Percentiles rank a stretch among this genome's conserved stretches.
phyloP scores from a whole-genome alignment of 768 basidiomycete species.

The Exidia glandulosa region DNA sequence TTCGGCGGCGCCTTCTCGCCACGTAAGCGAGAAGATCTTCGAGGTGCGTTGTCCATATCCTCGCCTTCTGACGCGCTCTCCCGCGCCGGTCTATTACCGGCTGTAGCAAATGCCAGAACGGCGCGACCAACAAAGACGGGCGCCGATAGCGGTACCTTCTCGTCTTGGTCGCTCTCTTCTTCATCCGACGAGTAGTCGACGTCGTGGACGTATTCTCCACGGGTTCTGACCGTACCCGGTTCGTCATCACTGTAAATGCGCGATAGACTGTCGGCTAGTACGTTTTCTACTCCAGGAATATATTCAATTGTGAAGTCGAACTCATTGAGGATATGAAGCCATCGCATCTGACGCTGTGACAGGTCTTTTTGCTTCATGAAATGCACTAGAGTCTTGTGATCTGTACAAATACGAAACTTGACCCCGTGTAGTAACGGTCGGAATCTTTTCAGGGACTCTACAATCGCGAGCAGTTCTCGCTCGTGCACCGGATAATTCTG shows the following conservation, averaged over 20 bases:
- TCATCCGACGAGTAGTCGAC: background rate
- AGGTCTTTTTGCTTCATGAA: conserved; percentile 23
- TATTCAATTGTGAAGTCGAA: conserved; percentile 22
- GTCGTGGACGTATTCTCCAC: background rate
- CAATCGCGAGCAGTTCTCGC: conserved; percentile 28
- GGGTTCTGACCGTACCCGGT: background rate
- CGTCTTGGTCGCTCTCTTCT: background rate
- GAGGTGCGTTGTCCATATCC: background rate
- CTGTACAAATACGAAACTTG: conserved; percentile 19
- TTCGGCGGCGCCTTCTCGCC: background rate
- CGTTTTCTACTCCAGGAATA: conserved; percentile 20
- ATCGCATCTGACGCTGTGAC: conserved; percentile 23
- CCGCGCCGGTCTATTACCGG: background rate
- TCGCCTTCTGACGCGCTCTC: background rate
- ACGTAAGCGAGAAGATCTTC: no score
- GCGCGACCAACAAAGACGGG: background rate
- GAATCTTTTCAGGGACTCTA: conserved; percentile 19
- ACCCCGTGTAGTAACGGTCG: conserved; percentile 12
- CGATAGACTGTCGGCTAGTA: conserved; percentile 17
- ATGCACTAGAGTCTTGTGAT: conserved; percentile 21
- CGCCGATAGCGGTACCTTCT: background rate
- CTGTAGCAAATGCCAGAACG: background rate
- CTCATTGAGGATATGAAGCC: conserved; percentile 23
- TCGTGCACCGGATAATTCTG: conserved; percentile 28
- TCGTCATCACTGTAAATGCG: conserved; percentile 5